Conservation (phyloP, 768 basidiomycete species). For the Auriscalpium vulgare region DNA sequence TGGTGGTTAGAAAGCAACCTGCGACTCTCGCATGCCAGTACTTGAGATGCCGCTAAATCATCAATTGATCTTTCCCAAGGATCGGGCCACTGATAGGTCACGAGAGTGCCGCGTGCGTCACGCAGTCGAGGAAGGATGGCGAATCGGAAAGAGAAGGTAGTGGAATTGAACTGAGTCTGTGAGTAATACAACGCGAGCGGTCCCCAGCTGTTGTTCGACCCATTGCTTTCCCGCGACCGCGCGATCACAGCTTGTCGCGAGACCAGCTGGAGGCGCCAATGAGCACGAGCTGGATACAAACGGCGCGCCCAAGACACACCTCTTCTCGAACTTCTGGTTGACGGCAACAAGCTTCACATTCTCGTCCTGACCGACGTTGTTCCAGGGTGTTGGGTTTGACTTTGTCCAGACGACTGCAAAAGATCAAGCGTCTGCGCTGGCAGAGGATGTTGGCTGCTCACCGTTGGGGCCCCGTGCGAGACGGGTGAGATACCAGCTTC, state of each 20-base stretch:
- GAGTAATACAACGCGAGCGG: not conserved
- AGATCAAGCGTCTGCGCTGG: not conserved
- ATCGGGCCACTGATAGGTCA: not conserved
- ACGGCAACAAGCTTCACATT: conserved; percentile 63
- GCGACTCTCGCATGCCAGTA: no score
- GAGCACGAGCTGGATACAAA: conserved; percentile 7
- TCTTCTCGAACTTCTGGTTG: conserved; percentile 70
- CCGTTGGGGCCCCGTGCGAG: conserved; percentile 38
- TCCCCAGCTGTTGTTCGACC: not conserved
- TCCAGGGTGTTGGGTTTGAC: conserved; percentile 85
- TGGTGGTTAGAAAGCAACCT: not conserved
- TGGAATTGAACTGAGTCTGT: not conserved
- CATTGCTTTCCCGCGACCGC: not conserved
- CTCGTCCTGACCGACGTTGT: conserved; percentile 67
- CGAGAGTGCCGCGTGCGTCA: not conserved
- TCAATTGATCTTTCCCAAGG: not conserved
- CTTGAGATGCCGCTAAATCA: not conserved
- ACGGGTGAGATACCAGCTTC: conserved; percentile 34
- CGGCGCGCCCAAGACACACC: conserved; percentile 31
- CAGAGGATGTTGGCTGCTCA: conserved; percentile 14
- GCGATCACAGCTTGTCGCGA: conserved; percentile 56
- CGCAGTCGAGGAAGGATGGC: not conserved
- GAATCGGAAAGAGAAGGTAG: not conserved
- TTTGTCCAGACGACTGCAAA: conserved; percentile 52
- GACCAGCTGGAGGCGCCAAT: conserved; percentile 47